These are phyloP conservation scores for Polyplosphaeria fusca DNA, from an alignment of 495 filamentous ascomycete species.

Conservation along the genomic window DNA sequence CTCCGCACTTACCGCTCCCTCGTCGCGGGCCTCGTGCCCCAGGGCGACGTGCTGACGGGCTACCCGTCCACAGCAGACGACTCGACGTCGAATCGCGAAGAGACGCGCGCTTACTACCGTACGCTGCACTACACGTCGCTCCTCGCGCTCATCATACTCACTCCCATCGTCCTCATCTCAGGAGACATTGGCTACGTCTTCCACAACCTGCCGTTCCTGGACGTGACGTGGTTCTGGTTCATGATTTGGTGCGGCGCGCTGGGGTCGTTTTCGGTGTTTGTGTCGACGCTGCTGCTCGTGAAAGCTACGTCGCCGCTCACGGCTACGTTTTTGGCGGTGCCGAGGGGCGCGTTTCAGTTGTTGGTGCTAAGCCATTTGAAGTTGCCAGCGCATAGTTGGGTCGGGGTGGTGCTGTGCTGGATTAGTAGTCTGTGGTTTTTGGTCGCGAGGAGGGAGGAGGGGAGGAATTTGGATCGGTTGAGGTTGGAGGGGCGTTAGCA, in stretches of 20 bases:
- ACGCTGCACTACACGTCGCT: slow-evolving; percentile 51
- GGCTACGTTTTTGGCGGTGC: slow-evolving; percentile 42
- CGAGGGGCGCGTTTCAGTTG: slow-evolving; percentile 42
- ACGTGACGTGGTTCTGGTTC: slow-evolving; percentile 51
- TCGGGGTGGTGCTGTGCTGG: slow-evolving; percentile 51
- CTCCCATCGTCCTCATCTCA: slow-evolving; percentile 47
- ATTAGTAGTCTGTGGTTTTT: slow-evolving; percentile 49
- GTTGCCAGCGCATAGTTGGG: slow-evolving; percentile 41
- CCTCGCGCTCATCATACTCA: slow-evolving; percentile 46
- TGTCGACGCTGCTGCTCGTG: slow-evolving; percentile 41
- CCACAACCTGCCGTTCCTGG: slow-evolving; percentile 52
- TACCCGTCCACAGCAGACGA: slow-evolving; percentile 23
- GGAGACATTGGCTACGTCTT: slow-evolving; percentile 48
- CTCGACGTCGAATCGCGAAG: slow-evolving; percentile 38
- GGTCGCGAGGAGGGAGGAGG: slow-evolving; percentile 45
- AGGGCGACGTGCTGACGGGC: slow-evolving; percentile 30
- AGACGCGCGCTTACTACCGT: slow-evolving; percentile 48
- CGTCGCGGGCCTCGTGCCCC: slow-evolving; percentile 32
- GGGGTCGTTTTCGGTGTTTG: slow-evolving; percentile 43
- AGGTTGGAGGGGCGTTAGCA: slow-evolving; percentile 33
- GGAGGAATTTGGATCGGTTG: slow-evolving; percentile 36
- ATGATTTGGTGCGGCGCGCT: slow-evolving; percentile 41
- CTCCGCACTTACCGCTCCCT: slow-evolving; percentile 47
- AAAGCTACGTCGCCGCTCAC: slow-evolving; percentile 47
- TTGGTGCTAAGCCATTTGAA: slow-evolving; percentile 41